A percentile compares a stretch with the other conserved stretches of the same genome.
Conservation (phyloP, 768 basidiomycete species). For the Lentinula boryana region DNA sequence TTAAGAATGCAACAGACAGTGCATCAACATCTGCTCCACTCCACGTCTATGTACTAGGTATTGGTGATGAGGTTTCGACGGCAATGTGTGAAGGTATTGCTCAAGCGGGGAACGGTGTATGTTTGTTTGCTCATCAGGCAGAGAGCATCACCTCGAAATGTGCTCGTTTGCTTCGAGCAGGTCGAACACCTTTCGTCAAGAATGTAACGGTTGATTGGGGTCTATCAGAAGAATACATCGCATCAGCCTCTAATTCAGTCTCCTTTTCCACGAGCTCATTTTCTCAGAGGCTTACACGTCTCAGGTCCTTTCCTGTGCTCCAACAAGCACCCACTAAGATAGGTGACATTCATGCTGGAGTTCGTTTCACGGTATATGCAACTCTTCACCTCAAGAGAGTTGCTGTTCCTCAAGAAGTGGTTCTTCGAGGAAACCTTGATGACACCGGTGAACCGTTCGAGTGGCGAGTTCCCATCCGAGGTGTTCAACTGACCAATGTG, state of each 20-base stretch:
- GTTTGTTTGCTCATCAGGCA: constrained; percentile 35
- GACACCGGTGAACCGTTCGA: constrained; percentile 24
- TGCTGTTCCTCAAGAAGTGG: constrained; percentile 24
- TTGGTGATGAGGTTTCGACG: constrained; percentile 44
- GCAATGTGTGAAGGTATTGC: constrained; percentile 52
- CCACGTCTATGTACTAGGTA: constrained; percentile 44
- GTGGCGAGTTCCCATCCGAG: constrained; percentile 23
- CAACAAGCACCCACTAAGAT: constrained; percentile 31
- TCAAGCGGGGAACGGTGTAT: constrained; percentile 43
- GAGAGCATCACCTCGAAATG: constrained; percentile 46
- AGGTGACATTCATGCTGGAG: constrained; percentile 27
- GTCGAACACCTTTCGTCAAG: constrained; percentile 39
- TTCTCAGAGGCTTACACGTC: constrained; percentile 15
- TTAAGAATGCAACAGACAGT: constrained; percentile 24
- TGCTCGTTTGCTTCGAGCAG: constrained; percentile 43
- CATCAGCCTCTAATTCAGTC: constrained; percentile 10
- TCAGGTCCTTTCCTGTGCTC: constrained; percentile 20
- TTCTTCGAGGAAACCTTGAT: constrained; percentile 28
- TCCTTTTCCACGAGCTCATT: constrained; percentile 12
- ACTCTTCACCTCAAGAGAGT: constrained; percentile 23
- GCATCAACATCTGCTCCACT: constrained; percentile 25
- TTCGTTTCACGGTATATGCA: constrained; percentile 26
- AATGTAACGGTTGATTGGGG: constrained; percentile 48
- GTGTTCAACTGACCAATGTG: constrained; percentile 26
- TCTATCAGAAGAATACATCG: constrained; percentile 20